Evolutionary conservation across 139 green algal species (phyloP).

Genomic region (Penium margaritaceum): DNA sequence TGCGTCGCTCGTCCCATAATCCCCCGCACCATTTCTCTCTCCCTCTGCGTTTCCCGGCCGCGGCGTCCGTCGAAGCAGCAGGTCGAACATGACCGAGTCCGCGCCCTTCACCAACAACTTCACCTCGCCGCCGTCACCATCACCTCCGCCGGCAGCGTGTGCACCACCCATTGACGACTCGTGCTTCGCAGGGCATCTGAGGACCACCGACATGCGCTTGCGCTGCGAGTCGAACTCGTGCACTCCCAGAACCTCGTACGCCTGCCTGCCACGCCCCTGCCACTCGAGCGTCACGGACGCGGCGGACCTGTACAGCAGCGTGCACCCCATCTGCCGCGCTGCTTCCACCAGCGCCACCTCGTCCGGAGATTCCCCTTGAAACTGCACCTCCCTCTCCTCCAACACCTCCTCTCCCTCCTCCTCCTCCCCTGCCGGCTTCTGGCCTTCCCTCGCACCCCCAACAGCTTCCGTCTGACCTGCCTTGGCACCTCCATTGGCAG

Average conservation of each 20-base stretch:
- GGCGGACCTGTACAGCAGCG: conserved; percentile 24
- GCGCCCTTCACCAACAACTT: conserved; percentile 84
- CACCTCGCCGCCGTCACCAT: conserved; percentile 59
- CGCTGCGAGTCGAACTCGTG: conserved; percentile 55
- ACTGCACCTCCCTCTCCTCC: conserved; percentile 35
- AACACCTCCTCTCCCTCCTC: neutral
- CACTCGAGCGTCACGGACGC: too few species aligned
- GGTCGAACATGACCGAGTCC: conserved; percentile 68
- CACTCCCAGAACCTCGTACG: conserved; percentile 51
- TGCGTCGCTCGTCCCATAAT: neutral
- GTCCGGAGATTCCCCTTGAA: conserved; percentile 76
- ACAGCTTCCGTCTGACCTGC: neutral
- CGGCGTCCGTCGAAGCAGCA: conserved; percentile 38
- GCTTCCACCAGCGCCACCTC: conserved; percentile 67
- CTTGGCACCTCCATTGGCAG: neutral
- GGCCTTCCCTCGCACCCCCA: neutral
- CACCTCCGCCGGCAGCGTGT: too few species aligned
- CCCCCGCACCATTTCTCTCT: neutral
- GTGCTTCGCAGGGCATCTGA: conserved; percentile 49
- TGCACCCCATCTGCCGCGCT: conserved; percentile 54
- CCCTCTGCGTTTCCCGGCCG: neutral
- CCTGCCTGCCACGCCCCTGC: too few species aligned
- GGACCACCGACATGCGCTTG: conserved; percentile 53
- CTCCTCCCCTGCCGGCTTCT: neutral
- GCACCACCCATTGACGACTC: too few species aligned